Evolutionary conservation across 768 basidiomycete genomes (phyloP), one percentile per base, ranked within the genome.

Genomic region (Daedaleopsis nitida): DNA sequence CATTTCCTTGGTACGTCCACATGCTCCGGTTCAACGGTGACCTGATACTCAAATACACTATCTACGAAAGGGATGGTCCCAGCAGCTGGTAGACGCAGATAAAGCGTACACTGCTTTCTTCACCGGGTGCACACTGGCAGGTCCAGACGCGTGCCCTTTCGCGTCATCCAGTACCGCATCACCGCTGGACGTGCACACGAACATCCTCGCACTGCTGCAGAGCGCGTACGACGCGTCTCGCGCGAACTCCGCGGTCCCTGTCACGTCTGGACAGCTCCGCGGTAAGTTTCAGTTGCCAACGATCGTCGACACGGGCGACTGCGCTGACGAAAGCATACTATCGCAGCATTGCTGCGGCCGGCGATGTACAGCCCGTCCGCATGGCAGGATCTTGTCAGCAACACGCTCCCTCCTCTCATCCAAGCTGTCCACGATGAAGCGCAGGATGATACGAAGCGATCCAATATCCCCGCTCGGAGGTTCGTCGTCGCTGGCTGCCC

Each of bases 41-140:
- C 27, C 7, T 3, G 27, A 32, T 3, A 3, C 27, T 32, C 27
- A 32, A n/a, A n/a, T n/a, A n/a, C n/a, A n/a, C n/a, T n/a, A 3
- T 32, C 4, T 7, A 32, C 27, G 13, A 12, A 3, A 17, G 39
- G 11, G 11, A 32, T 32, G 27, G 27, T 32, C 13, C 3, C 39
- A 13, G 10, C 13, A 42, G 3, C 11, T 42, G 17, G 11, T 24
- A 19, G 27, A 32, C 27, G 27, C 47, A 1, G 58, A 60, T 45
- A 49, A 47, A 23, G 52, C 38, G 1, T 64, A 53, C 55, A 27
- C 52, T 5, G 63, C 21, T 13, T 53, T 64, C 54, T 24, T 50
- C 24, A 53, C 58, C 9, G 63, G 55, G 7, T 64, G 63, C 45
- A 54, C 63, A 4, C 58, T 64, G 32, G 43, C 63, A 11, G 63